A percentile compares a stretch with the other conserved stretches of the same genome.
These are phyloP conservation scores for Boletus subcaerulescens DNA, from an alignment of 768 basidiomycete species.

Conservation along the genomic window DNA sequence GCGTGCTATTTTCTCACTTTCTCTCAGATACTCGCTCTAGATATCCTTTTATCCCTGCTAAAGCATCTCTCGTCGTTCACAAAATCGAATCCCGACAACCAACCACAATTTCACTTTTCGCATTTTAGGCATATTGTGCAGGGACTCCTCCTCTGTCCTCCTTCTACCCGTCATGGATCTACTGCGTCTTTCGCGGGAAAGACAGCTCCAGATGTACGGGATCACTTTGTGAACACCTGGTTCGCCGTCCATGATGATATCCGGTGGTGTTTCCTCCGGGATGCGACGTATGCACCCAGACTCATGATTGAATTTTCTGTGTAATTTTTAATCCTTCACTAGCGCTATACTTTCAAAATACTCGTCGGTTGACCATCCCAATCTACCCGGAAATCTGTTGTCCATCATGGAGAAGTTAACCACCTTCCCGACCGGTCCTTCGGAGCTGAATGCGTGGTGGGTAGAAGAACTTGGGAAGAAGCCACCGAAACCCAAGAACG, in stretches of 20 bases:
- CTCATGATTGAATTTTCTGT: not conserved
- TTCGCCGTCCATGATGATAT: slow-evolving; percentile 78
- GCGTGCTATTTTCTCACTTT: not conserved
- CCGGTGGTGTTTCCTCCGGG: slow-evolving; percentile 85
- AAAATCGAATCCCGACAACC: slow-evolving; percentile 37
- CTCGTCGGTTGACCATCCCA: slow-evolving; percentile 33
- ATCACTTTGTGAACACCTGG: slow-evolving; percentile 68
- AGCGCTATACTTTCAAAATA: slow-evolving; percentile 26
- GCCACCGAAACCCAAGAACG: slow-evolving; percentile 49
- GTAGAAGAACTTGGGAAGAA: slow-evolving; percentile 60
- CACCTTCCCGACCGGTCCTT: slow-evolving; percentile 68
- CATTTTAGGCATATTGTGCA: slow-evolving; percentile 65
- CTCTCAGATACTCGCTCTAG: slow-evolving; percentile 60
- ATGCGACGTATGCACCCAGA: slow-evolving; percentile 55
- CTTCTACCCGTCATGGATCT: slow-evolving; percentile 36
- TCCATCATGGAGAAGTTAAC: slow-evolving; percentile 62
- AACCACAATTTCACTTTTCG: slow-evolving; percentile 65
- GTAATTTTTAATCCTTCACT: not conserved
- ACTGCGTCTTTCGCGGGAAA: slow-evolving; percentile 30
- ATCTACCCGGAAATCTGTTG: slow-evolving; percentile 51
- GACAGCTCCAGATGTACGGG: slow-evolving; percentile 57
- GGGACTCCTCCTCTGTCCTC: slow-evolving; percentile 60
- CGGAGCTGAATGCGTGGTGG: slow-evolving; percentile 79
- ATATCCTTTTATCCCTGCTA: slow-evolving; percentile 73
- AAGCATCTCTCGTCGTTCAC: slow-evolving; percentile 73